Evolutionary conservation across 2,329 filamentous ascomycete species (phyloP).

Genomic region (Fusarium mangiferae): DNA sequence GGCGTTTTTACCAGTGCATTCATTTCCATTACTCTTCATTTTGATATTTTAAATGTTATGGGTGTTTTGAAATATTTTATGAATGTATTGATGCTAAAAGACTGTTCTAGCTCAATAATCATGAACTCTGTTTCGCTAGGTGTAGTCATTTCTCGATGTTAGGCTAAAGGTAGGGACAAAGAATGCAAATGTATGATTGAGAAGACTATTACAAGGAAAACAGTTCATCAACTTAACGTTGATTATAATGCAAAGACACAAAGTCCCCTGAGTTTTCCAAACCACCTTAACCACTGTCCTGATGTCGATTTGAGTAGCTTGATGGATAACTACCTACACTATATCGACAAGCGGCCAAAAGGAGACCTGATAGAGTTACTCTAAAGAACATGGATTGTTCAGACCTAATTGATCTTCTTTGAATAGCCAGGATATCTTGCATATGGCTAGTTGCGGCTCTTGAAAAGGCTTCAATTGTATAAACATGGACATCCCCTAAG

Average conservation of each 20-base stretch:
- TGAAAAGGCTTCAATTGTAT: not conserved
- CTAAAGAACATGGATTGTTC: too few relatives aligned
- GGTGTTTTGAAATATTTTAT: accelerated
- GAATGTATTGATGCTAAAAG: not conserved
- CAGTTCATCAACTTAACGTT: not conserved
- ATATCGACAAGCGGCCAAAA: not conserved
- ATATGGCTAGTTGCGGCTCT: not conserved
- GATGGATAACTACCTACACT: accelerated
- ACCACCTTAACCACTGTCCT: not conserved
- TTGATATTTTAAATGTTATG: too few relatives aligned
- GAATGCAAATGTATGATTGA: not conserved
- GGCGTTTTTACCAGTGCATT: not conserved
- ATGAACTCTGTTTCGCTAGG: not conserved
- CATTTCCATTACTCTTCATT: not conserved
- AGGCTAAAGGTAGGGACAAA: not conserved
- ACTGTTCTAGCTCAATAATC: not conserved
- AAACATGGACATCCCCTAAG: not conserved
- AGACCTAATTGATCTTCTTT: not conserved
- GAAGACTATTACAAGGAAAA: not conserved
- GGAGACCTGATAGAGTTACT: not conserved
- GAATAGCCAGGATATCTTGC: not conserved
- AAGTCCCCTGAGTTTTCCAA: not conserved
- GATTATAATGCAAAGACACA: not conserved
- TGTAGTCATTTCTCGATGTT: not conserved
- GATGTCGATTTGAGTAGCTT: not conserved